Evolutionary conservation across 306 rosid species (phyloP), one percentile per base, ranked within the genome.

Genomic region (Dalbergia oliveri): DNA sequence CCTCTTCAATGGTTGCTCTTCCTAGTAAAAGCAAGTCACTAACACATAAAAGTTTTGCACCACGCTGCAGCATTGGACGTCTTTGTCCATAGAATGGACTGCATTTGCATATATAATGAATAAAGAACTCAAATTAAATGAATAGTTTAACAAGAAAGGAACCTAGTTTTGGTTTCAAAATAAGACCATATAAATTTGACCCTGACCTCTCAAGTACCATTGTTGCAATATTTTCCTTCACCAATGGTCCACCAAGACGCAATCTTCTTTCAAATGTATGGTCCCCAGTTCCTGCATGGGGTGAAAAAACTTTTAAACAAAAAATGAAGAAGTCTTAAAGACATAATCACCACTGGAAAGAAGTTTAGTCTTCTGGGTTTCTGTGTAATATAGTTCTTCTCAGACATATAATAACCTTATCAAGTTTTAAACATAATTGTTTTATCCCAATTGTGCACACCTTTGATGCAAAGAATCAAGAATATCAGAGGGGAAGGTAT

Each of bases 71-170:
- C 90, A 84, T 7, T 21, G 99, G 99, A 47, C 99, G 94, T 86
- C 99, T 93, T 88, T 88, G 96, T 73, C 99, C 99, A 73, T 95
- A 95, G 89, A 95, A 93, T 73, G 98, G 97, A 88, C 99, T 93
- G 94, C 88, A 89, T 68, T 71, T 83, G 62, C 66, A 86, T 14
- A 84, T 54, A 57, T 21, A 50, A 69, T n/a, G 39, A 73, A 59
- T 66, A 53, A 44, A 70, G 60, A 78, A 43, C 31, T 72, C 14
- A 47, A 78, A 43, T 26, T 72, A 14, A 41, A 75, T 16, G 31
- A 50, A 19, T 59, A 45, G 15, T 15, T 47, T n/a, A 53, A 61
- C 19, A 13, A 66, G 7, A 67, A 33, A 74, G 8, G 69, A 54
- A 6, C 19, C 21, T 44, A 21, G 31, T 64, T 75, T 73, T 63